Percentiles rank a stretch among this genome's conserved stretches.
These are phyloP conservation scores for Neolentinus lepideus DNA, from an alignment of 1,284 basidiomycete genomes.

Conservation along the genomic window DNA sequence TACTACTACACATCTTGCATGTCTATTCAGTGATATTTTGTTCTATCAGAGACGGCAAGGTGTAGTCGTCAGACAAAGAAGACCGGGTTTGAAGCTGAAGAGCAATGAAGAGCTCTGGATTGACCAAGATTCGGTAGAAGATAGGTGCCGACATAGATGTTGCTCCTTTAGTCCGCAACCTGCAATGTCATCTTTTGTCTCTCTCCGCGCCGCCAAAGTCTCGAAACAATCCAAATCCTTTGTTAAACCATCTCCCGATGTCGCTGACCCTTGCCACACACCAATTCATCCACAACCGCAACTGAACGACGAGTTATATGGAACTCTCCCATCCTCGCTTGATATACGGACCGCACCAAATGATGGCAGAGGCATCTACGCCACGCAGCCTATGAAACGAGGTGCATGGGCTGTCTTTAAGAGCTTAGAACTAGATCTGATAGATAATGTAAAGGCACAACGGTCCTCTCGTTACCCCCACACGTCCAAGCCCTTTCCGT, in stretches of 20 bases:
- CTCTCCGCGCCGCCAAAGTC: not conserved
- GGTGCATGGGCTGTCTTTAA: not conserved
- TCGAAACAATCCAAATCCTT: not conserved
- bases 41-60: too few relatives aligned
- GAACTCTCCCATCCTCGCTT: not conserved
- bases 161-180: too few relatives aligned
- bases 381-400: not conserved
- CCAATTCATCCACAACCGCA: not conserved
- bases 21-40: too few relatives aligned
- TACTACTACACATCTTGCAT: too few relatives aligned
- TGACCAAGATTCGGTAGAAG: too few relatives aligned
- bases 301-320: not conserved
- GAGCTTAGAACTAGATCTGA: not conserved
- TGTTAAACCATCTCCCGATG: too few relatives aligned
- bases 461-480: constrained; percentile 50
- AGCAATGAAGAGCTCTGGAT: too few relatives aligned
- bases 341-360: not conserved
- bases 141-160: too few relatives aligned
- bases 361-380: not conserved
- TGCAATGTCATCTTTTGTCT: not conserved
- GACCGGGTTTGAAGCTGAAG: too few relatives aligned
- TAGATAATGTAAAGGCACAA: constrained; percentile 38
- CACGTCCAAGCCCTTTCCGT: constrained; percentile 63
- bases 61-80: too few relatives aligned
- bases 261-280: not conserved